Conservation (phyloP, 768 basidiomycete genomes). For the Cubamyces sp. region DNA sequence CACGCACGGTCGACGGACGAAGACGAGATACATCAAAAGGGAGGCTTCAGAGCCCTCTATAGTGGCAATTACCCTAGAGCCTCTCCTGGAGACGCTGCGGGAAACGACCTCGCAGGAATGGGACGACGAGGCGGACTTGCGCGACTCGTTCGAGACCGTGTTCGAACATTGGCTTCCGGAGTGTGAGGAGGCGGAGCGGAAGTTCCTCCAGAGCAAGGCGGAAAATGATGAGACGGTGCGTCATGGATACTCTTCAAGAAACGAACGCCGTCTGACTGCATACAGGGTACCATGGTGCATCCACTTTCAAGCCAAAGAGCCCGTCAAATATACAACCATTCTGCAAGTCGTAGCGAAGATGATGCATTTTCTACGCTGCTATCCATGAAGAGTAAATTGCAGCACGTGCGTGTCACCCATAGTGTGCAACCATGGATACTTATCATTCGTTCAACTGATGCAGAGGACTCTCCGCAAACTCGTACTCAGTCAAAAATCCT, state of each 20-base stretch:
- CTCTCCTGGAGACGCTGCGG: conserved; percentile 12
- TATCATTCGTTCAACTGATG: neutral
- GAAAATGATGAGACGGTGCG: conserved; percentile 32
- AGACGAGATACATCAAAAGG: neutral
- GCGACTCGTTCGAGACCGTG: conserved; percentile 39
- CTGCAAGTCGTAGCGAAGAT: too few relatives aligned
- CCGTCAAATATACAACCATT: neutral
- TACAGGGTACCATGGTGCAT: neutral
- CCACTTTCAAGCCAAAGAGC: neutral
- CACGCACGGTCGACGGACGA: neutral
- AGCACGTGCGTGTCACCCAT: neutral
- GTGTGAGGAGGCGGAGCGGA: conserved; percentile 37
- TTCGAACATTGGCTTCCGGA: conserved; percentile 41
- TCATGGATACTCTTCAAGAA: neutral
- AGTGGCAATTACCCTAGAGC: neutral
- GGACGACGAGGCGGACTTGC: conserved; percentile 3
- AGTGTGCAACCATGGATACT: neutral
- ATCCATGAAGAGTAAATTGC: neutral
- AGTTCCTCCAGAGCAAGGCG: conserved; percentile 29
- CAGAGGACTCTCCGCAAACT: conserved; percentile 20
- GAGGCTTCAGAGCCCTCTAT: neutral
- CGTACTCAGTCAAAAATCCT: conserved; percentile 4
- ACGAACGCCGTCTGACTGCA: neutral
- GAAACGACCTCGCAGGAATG: neutral
- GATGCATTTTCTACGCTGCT: neutral